A percentile compares a stretch with the other conserved stretches of the same genome.
phyloP scores from a whole-genome alignment of 371 early-diverging fungal species.

The Umbelopsis sp. region DNA sequence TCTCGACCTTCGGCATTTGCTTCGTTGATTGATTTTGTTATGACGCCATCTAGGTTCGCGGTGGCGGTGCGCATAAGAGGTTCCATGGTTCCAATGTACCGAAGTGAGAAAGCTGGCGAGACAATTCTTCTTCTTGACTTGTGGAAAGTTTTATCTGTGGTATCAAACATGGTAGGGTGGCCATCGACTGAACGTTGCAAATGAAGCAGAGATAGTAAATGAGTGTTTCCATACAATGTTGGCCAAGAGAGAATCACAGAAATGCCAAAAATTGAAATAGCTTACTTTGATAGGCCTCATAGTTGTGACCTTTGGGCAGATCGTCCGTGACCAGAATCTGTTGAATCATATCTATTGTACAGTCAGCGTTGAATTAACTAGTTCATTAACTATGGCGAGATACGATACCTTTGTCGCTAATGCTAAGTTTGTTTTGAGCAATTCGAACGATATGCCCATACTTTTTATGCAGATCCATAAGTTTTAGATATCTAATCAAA shows the following conservation, averaged over 20 bases:
- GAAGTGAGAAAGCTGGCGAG: slow-evolving; percentile 48
- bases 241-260: no score
- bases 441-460: slow-evolving; percentile 30
- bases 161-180: slow-evolving; percentile 29
- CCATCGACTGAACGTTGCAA: slow-evolving; percentile 13
- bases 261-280: neutral
- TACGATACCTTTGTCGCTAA: slow-evolving; percentile 23
- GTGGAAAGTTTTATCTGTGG: slow-evolving; percentile 34
- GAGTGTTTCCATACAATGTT: no score
- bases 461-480: slow-evolving; percentile 22
- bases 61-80: slow-evolving; percentile 31
- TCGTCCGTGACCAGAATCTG: slow-evolving; percentile 26
- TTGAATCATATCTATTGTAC: slow-evolving; percentile 21
- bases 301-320: slow-evolving; percentile 24
- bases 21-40: slow-evolving; percentile 23
- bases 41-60: slow-evolving; percentile 25
- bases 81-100: slow-evolving; percentile 45
- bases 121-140: slow-evolving; percentile 42
- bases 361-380: no score
- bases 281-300: slow-evolving; percentile 26
- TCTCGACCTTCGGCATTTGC: slow-evolving; percentile 7
- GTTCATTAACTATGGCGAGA: neutral
- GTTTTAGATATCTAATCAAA: slow-evolving; percentile 21
- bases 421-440: slow-evolving; percentile 19
- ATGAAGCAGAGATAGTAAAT: neutral